phyloP scores from a whole-genome alignment of 495 filamentous ascomycete species.

The Physcia stellaris region DNA sequence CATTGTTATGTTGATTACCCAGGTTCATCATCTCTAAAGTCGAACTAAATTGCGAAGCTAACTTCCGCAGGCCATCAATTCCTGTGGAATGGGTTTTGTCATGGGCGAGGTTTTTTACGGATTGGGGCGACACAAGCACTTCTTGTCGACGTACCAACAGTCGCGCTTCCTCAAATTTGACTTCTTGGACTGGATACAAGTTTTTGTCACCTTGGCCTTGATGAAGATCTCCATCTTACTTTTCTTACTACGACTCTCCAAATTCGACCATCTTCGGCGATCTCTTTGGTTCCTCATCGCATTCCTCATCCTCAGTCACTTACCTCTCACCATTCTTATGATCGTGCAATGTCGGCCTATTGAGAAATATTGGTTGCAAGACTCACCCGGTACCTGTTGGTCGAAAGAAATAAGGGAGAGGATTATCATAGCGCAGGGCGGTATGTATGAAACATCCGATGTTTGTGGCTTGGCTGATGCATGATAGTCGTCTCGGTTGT shows the following conservation, averaged over 20 bases:
- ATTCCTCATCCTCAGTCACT: conserved; percentile 6
- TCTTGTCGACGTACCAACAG: conserved; percentile 1
- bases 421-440: conserved; percentile 9
- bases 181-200: conserved; percentile 8
- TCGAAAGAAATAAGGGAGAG: not conserved
- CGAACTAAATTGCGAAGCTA: not conserved
- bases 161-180: conserved; percentile 10
- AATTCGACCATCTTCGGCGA: conserved; percentile 3
- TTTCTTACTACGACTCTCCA: conserved; percentile 15
- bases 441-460: not conserved
- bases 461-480: not conserved
- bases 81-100: conserved; percentile 8
- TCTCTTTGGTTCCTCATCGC: conserved; percentile 1
- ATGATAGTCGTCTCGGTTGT: conserved; percentile 11
- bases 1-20: conserved; percentile 4
- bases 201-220: conserved; percentile 17
- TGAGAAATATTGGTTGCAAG: conserved; percentile 6
- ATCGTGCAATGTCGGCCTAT: conserved; percentile 8
- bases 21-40: not conserved
- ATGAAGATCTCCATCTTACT: conserved; percentile 27
- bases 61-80: not conserved
- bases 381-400: conserved; percentile 4
- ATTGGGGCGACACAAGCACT: conserved; percentile 4
- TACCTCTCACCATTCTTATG: conserved; percentile 4
- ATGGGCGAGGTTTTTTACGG: conserved; percentile 4